Evolutionary conservation across 768 basidiomycete genomes (phyloP), one percentile per base, ranked within the genome.

Genomic region (Auricularia cornea): DNA sequence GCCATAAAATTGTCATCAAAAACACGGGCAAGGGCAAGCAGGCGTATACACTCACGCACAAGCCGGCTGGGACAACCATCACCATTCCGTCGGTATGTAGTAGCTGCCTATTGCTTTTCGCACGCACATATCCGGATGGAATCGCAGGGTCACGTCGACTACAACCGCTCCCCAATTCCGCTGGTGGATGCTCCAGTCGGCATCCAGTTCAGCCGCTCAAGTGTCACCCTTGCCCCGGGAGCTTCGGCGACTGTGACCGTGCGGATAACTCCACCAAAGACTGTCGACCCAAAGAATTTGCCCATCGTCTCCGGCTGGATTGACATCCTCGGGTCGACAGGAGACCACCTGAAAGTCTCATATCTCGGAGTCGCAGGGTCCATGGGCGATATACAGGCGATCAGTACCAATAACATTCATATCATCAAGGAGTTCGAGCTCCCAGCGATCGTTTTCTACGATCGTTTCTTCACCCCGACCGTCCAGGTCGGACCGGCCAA

Each of bases 241-340:
- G 68, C 73, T 61, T 72, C 77, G 5, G 74, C 75, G 30, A 68
- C 70, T 29, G 74, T 88, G 60, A 67, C 73, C 4, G 79, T 79
- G 6, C 68, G 67, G 23, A 81, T 89, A 73, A 75, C 71, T 0
- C 76, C 80, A 0, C 86, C 86, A 0, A 68, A 68, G 0, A 73
- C 77, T 12, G 71, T 78, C 63, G 74, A 81, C 31, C 70, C 70
- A 1, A 66, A 76, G 33, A 75, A 79, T 2, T 80, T 83, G 72
- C 85, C 85, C 28, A 76, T 85, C 62, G 86, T 81, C 73, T 84
- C 83, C 35, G 86, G 85, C 8, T 84, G 79, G 76, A 82, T 88
- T 66, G 65, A 76, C 62, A 57, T 57, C 54, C 26, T 26, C 8
- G 35, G 35, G 1, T n/a, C 54, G 11, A 11, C 26, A 20, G 62